Evolutionary conservation across 352 stramenopile species (phyloP).

Genomic region (Globisporangium cederbergense): DNA sequence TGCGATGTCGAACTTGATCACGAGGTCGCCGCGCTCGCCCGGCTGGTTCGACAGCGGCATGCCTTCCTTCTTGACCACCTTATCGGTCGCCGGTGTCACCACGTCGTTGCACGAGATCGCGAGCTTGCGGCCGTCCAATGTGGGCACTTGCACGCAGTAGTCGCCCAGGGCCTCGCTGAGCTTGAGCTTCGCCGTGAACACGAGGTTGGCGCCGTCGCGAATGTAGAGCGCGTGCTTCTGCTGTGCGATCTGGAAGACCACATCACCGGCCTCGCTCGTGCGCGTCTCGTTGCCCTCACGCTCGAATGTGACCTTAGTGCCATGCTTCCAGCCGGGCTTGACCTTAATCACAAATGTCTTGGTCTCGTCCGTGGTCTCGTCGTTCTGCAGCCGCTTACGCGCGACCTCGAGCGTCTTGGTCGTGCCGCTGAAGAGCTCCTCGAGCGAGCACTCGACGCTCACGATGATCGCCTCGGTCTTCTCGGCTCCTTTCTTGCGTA

Average conservation of each 20-base stretch:
- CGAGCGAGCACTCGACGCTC: constrained; percentile 79
- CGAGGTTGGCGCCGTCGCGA: constrained; percentile 90
- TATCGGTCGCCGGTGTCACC: constrained; percentile 87
- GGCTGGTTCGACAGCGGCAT: constrained; percentile 89
- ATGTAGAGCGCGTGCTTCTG: constrained; percentile 81
- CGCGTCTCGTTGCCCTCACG: constrained; percentile 88
- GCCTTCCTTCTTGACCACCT: constrained; percentile 92
- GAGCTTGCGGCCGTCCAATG: constrained; percentile 94
- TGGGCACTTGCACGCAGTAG: constrained; percentile 92
- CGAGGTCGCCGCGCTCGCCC: constrained; percentile 87
- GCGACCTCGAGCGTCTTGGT: constrained; percentile 87
- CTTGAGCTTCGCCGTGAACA: constrained; percentile 92
- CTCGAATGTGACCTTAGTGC: constrained; percentile 96
- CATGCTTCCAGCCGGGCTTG: constrained; percentile 93
- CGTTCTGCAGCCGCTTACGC: constrained; percentile 74
- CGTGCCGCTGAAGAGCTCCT: constrained; percentile 89
- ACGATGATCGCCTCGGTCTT: constrained; percentile 71
- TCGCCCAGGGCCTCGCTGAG: constrained; percentile 95
- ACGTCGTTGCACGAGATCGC: constrained; percentile 92
- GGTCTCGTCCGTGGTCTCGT: constrained; percentile 70
- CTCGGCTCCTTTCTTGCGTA: constrained; percentile 73
- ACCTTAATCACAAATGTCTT: constrained; percentile 89
- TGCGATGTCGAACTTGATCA: constrained; percentile 94
- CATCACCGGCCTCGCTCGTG: constrained; percentile 91
- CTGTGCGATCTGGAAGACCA: constrained; percentile 93